Percentiles rank a stretch among this genome's conserved stretches.
Conservation (phyloP, 805 yeast species). For the Kodamaea hsintzibuensis region DNA sequence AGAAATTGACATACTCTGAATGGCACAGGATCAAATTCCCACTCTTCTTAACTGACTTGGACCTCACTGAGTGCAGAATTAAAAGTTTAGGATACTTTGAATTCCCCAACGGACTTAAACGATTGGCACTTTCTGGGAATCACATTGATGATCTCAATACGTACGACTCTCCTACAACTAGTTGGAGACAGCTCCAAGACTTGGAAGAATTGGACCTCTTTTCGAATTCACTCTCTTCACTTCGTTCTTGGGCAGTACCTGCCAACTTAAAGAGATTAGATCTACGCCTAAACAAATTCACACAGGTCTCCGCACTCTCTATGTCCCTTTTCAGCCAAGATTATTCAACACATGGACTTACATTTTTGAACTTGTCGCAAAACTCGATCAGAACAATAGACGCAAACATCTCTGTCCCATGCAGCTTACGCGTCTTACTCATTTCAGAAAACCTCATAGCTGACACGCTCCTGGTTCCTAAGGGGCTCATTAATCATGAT, state of each 20-base stretch:
- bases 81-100: slow-evolving; percentile 19
- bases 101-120: slow-evolving; percentile 24
- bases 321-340: slow-evolving; percentile 7
- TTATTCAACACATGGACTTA: slow-evolving; percentile 2
- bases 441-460: slow-evolving; percentile 12
- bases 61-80: slow-evolving; percentile 26
- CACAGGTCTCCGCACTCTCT: slow-evolving; percentile 10
- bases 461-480: slow-evolving; percentile 16
- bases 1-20: slow-evolving; percentile 10
- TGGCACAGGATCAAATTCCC: slow-evolving; percentile 24
- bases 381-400: slow-evolving; percentile 10
- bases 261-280: slow-evolving; percentile 22
- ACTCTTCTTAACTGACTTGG: slow-evolving; percentile 18
- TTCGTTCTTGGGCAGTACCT: slow-evolving; percentile 17
- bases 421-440: slow-evolving; percentile 2
- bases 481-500: slow-evolving; percentile 14
- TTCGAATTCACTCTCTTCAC: slow-evolving; percentile 20
- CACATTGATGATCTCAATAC: slow-evolving; percentile 20
- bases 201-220: slow-evolving; percentile 25
- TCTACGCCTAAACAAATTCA: slow-evolving; percentile 22
- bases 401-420: slow-evolving; percentile 9
- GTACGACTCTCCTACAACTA: slow-evolving; percentile 15
- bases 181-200: slow-evolving; percentile 28
- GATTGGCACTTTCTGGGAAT: slow-evolving; percentile 28
- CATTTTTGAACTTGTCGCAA: slow-evolving; percentile 9